These are phyloP conservation scores for Candida ponderosae DNA, from an alignment of 805 yeast species.

Conservation along the genomic window DNA sequence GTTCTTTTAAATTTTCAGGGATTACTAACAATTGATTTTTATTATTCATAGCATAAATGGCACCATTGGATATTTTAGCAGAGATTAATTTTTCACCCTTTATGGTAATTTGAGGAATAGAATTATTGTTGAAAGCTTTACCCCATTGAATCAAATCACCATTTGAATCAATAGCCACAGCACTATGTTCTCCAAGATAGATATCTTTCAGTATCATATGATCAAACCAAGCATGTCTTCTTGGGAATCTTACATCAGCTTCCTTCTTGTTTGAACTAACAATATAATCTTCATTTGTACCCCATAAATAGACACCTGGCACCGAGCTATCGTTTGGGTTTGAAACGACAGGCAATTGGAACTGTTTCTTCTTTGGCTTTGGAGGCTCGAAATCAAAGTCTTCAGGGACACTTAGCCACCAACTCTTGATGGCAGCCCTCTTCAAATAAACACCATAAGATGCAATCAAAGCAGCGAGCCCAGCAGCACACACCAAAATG, in stretches of 20 bases:
- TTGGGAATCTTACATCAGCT: conserved; percentile 41
- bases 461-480: conserved; percentile 31
- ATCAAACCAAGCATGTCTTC: conserved; percentile 58
- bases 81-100: conserved; percentile 37
- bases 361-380: conserved; percentile 12
- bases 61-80: conserved; percentile 46
- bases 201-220: conserved; percentile 50
- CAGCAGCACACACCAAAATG: conserved; percentile 33
- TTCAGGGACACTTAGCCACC: conserved; percentile 21
- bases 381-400: conserved; percentile 16
- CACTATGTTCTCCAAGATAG: conserved; percentile 35
- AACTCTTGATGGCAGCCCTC: conserved; percentile 23
- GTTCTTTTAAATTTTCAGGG: conserved; percentile 18
- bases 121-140: conserved; percentile 25
- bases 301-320: conserved; percentile 62
- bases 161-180: conserved; percentile 47
- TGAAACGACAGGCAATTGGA: conserved; percentile 22
- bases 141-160: conserved; percentile 79
- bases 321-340: conserved; percentile 28
- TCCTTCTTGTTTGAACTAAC: conserved; percentile 20
- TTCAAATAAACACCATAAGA: conserved; percentile 32
- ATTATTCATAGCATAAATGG: conserved; percentile 37
- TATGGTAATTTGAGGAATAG: conserved; percentile 29
- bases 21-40: conserved; percentile 26
- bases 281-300: conserved; percentile 37